Base-by-base conservation (phyloP, 495 filamentous ascomycete species). In the Podospora pseudocomata region DNA sequence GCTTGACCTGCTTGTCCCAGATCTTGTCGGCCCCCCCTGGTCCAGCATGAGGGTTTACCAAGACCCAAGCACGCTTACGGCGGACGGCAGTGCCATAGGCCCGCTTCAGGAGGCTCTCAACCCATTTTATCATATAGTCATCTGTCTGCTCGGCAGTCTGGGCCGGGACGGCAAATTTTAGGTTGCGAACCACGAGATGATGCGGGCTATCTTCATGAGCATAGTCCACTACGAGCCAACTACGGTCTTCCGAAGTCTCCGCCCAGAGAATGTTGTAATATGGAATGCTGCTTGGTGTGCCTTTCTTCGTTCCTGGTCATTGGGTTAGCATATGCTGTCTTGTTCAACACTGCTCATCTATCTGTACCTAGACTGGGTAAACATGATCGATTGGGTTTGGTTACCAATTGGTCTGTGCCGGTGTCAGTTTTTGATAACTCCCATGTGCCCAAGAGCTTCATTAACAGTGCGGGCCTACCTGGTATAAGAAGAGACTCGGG, bases 1-100 rank as follows among this genome's bases (percentile, higher is more conserved):
- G 92, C 72, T 89, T 89, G 54, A 94, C 89, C 68, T 94, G 84
- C 62, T 86, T 86, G 65, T 87, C 79, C 83, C 92, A 99, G 67
- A 89, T 84, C 70, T 87, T 89, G 59, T 83, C 81, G 18, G 93
- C 95, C 30, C 84, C 85, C 15, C 94, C 93, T 27, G 92, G 88
- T 5, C 95, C 95, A 27, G 93, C 92, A 69, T 94, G 90, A 0
- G 95, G 95, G 73, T 98, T 99, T 69, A 99, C 85, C 19, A 97
- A 79, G 32, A 98, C 87, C 79, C 95, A 95, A 71, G 94, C 86
- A 28, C 92, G 86, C 75, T 92, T 94, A 55, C 82, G 84, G 20
- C 84, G 86, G 58, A 90, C 85, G n/a, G 85, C 80, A 57, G 65
- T 34, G 26, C 88, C 90, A 73, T 97, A 97, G 27, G 93, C 86